These are phyloP conservation scores for Barbarea vulgaris DNA, from an alignment of 345 rosid genomes.

Conservation along the genomic window DNA sequence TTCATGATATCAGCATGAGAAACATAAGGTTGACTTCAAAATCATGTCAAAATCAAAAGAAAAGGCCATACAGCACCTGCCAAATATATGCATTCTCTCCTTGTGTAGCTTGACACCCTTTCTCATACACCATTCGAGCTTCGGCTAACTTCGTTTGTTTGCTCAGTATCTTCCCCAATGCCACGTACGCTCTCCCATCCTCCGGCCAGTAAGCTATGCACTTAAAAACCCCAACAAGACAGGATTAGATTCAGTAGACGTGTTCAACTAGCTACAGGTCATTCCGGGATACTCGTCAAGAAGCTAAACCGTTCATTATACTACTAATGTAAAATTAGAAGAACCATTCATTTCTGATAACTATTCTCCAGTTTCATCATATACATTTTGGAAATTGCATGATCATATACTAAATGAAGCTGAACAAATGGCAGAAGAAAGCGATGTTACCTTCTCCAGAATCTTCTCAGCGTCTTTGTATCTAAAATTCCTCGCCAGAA, in stretches of 20 bases:
- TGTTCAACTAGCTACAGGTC: background rate
- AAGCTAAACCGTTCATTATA: conserved; percentile 15
- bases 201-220: conserved; percentile 91
- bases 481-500: conserved; percentile 54
- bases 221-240: conserved; percentile 47
- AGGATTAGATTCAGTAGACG: conserved; percentile 11
- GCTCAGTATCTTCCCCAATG: conserved; percentile 73
- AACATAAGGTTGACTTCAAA: background rate
- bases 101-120: conserved; percentile 90
- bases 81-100: conserved; percentile 98
- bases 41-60: background rate
- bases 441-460: conserved; percentile 66
- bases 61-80: conserved; percentile 64
- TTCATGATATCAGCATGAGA: background rate
- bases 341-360: background rate
- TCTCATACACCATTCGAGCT: conserved; percentile 78
- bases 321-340: background rate
- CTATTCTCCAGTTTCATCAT: background rate
- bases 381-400: background rate
- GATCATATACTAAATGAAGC: background rate
- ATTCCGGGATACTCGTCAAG: background rate
- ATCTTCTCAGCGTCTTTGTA: conserved; percentile 70
- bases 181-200: conserved; percentile 93
- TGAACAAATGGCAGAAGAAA: background rate
- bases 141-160: conserved; percentile 69